Evolutionary conservation across 1,284 basidiomycete genomes (phyloP).

Genomic region (Sparassis latifolia): DNA sequence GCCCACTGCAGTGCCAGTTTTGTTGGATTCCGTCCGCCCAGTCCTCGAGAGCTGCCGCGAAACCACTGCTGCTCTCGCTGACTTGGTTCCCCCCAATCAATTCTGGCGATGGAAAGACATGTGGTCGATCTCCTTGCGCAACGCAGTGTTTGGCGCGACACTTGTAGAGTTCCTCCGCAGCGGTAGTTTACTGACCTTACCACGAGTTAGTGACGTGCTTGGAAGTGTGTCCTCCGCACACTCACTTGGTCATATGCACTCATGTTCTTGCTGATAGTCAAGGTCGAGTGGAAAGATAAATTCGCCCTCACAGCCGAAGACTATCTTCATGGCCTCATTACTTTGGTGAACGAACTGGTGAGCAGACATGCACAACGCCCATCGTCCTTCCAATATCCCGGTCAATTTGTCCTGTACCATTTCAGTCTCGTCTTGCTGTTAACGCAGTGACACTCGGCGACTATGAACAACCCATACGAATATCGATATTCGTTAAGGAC

Average conservation of each 20-base stretch:
- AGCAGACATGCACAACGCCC: conserved; percentile 16
- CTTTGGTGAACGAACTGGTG: conserved; percentile 77
- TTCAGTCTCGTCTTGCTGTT: conserved; percentile 72
- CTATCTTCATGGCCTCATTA: conserved; percentile 81
- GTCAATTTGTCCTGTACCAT: conserved; percentile 1
- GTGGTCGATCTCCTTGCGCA: conserved; percentile 63
- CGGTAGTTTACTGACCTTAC: conserved; percentile 54
- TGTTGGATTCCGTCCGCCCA: conserved; percentile 52
- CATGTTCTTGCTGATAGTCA: conserved; percentile 38
- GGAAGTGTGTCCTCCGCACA: conserved; percentile 51
- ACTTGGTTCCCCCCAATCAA: conserved; percentile 59
- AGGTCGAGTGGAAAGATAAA: conserved; percentile 63
- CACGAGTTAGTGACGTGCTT: conserved; percentile 44
- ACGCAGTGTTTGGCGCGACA: conserved; percentile 59
- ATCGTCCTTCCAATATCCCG: background rate
- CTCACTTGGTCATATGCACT: background rate
- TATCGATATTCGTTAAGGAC: conserved; percentile 79
- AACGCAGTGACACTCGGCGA: conserved; percentile 81
- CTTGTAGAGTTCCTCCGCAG: conserved; percentile 60
- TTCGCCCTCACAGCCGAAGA: conserved; percentile 70
- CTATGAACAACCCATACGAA: conserved; percentile 73
- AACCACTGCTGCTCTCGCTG: conserved; percentile 43
- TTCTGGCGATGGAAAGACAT: conserved; percentile 81
- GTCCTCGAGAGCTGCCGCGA: conserved; percentile 48
- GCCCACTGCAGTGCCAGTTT: conserved; percentile 42